These are phyloP conservation scores for Vigna hirtella DNA, from an alignment of 306 rosid species.

Conservation along the genomic window DNA sequence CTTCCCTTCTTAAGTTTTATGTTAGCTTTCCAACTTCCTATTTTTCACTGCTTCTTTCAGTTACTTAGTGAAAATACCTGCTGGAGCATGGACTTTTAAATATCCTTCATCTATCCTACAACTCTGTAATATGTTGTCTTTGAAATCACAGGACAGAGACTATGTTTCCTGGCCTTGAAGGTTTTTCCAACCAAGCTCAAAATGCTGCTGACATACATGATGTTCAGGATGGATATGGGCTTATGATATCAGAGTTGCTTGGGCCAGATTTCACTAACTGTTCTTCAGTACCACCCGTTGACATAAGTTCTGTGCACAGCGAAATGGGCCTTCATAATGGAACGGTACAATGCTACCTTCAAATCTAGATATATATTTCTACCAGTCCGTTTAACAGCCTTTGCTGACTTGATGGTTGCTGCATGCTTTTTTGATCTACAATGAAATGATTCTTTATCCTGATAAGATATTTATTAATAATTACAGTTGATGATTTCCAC, in stretches of 20 bases:
- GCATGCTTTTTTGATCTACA: slow-evolving; percentile 25
- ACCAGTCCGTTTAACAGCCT: slow-evolving; percentile 31
- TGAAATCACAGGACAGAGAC: slow-evolving; percentile 74
- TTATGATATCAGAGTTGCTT: slow-evolving; percentile 89
- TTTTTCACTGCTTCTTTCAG: slow-evolving; percentile 20
- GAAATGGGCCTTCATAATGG: slow-evolving; percentile 77
- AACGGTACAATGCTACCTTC: slow-evolving; percentile 66
- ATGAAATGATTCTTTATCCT: slow-evolving; percentile 41
- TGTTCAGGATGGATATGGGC: slow-evolving; percentile 93
- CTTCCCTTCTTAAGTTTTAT: slow-evolving; percentile 1
- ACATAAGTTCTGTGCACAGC: slow-evolving; percentile 71
- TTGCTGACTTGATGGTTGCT: slow-evolving; percentile 43
- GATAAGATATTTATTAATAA: slow-evolving; percentile 34
- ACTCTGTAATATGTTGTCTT: slow-evolving; percentile 43
- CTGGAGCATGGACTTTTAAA: slow-evolving; percentile 36
- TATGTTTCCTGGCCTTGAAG: slow-evolving; percentile 71
- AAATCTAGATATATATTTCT: slow-evolving; percentile 35
- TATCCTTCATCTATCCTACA: slow-evolving; percentile 41
- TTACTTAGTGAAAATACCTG: slow-evolving; percentile 18
- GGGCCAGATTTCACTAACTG: slow-evolving; percentile 83
- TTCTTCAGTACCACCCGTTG: slow-evolving; percentile 73
- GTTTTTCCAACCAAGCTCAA: slow-evolving; percentile 67
- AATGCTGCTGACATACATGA: slow-evolving; percentile 72
- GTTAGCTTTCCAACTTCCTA: slow-evolving; percentile 31
- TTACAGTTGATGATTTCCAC: slow-evolving; percentile 19